Evolutionary conservation across 2,329 filamentous ascomycete species (phyloP), one percentile per base, ranked within the genome.

Genomic region (Furcasterigmium furcatum): DNA sequence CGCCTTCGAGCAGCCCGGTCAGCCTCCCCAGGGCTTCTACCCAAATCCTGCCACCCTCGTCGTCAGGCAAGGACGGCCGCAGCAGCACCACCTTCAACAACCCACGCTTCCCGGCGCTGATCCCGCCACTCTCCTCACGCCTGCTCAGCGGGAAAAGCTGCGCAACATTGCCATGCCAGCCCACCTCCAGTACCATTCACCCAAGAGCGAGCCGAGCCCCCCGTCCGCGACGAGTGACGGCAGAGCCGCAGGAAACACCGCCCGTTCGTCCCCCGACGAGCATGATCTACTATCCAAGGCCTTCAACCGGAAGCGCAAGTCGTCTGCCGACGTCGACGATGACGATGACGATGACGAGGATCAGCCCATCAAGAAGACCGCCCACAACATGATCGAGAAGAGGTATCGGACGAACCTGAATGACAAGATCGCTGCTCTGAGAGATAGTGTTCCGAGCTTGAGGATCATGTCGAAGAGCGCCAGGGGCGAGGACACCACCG

Each of bases 351-450:
- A 80, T 42, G 77, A 76, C 54, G 79, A 73, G 55, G 83, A 76
- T 25, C 71, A 74, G 19, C 72, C 72, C 22, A 59, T 74, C 47
- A 96, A 96, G 76, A 96, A 96, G 76, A 95, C 91, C 25, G 91
- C 92, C 3, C 92, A 97, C 68, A 97, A 96, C 66, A 94, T 97
- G 78, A 96, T 97, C 52, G 92, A 97, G 70, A 97, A 96, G 76
- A 77, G 92, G 54, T 97, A 97, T 66, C 85, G 92, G 57, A 96
- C 89, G 44, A 97, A 97, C 60, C 76, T 97, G 46, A 97, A 97
- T 61, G 92, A 96, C 62, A 97, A 97, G 72, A 97, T 97, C 57
- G 87, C 91, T 38, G 91, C 91, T 47, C 72, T 97, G 50, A 80
- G 91, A 56, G 91, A 96, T 64, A 95, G 90, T 59, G 91, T 97